These are phyloP conservation scores for Oryza australiensis DNA, from an alignment of 176 grass and related monocot genomes.

Conservation along the genomic window DNA sequence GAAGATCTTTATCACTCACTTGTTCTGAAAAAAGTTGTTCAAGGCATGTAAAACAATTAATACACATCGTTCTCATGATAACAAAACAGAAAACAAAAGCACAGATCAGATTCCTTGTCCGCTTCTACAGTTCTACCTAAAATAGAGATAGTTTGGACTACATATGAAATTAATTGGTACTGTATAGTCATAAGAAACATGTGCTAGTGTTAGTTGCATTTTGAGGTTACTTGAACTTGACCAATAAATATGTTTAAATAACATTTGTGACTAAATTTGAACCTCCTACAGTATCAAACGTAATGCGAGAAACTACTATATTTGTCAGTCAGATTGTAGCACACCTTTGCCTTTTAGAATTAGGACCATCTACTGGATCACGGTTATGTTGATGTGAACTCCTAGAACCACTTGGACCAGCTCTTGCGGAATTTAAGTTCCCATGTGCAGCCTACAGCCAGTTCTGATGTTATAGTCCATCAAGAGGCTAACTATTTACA, in stretches of 20 bases:
- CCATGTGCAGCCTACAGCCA: slow-evolving; percentile 48
- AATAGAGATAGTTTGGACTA: neutral
- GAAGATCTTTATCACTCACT: slow-evolving; percentile 30
- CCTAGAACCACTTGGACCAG: slow-evolving; percentile 55
- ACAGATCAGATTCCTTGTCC: neutral
- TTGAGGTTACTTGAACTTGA: neutral
- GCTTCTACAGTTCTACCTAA: no score
- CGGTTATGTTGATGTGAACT: slow-evolving; percentile 49
- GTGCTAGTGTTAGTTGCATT: neutral
- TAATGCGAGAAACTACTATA: slow-evolving; percentile 6
- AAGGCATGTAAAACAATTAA: neutral
- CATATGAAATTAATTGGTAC: neutral
- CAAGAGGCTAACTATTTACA: slow-evolving; percentile 1
- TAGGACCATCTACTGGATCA: slow-evolving; percentile 63
- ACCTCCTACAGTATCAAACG: neutral
- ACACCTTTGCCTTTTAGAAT: slow-evolving; percentile 95
- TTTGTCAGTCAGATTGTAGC: slow-evolving; percentile 3
- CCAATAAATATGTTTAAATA: neutral
- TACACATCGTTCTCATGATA: neutral
- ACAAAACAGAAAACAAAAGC: slow-evolving; percentile 4
- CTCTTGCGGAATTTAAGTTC: slow-evolving; percentile 42
- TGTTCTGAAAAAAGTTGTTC: slow-evolving; percentile 29
- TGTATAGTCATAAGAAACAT: neutral
- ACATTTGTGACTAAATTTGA: neutral
- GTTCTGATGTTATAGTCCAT: slow-evolving; percentile 19